A percentile compares a stretch with the other conserved stretches of the same genome.
phyloP scores from a whole-genome alignment of 805 yeast genomes.

The Starmerella bombi region DNA sequence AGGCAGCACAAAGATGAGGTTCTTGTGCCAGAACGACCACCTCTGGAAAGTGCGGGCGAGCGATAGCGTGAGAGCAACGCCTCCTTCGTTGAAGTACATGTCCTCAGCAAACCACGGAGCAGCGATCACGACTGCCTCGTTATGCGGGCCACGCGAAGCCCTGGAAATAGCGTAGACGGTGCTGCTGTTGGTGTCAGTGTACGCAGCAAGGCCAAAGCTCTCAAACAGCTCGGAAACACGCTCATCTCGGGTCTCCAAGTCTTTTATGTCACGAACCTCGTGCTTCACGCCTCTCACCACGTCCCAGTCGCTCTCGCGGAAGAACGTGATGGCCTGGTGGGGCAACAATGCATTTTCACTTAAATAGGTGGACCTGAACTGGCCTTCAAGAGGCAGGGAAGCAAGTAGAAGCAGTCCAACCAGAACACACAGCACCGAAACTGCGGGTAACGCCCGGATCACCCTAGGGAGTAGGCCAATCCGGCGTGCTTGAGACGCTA shows the following conservation, averaged over 20 bases:
- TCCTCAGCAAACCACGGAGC: constrained; percentile 76
- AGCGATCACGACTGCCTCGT: constrained; percentile 83
- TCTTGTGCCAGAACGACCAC: constrained; percentile 93
- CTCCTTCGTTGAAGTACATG: constrained; percentile 60
- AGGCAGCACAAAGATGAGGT: constrained; percentile 74
- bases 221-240: constrained; percentile 44
- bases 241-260: constrained; percentile 22
- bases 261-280: constrained; percentile 34
- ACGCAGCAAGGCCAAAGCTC: constrained; percentile 60
- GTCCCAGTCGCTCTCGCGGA: constrained; percentile 91
- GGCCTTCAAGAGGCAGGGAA: constrained; percentile 64
- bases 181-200: constrained; percentile 23
- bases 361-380: constrained; percentile 68
- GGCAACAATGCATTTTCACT: constrained; percentile 97
- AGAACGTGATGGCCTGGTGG: constrained; percentile 83
- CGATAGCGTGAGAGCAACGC: constrained; percentile 57
- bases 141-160: constrained; percentile 90
- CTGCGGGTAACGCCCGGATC: constrained; percentile 21
- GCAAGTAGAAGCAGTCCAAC: constrained; percentile 45
- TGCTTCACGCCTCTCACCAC: constrained; percentile 70
- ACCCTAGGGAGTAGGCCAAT: constrained; percentile 23
- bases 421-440: constrained; percentile 23
- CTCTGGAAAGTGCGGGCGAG: constrained; percentile 67
- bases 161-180: constrained; percentile 61
- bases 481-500: constrained; percentile 23